phyloP scores from a whole-genome alignment of 148 eudicot species.

The Chenopodium album region DNA sequence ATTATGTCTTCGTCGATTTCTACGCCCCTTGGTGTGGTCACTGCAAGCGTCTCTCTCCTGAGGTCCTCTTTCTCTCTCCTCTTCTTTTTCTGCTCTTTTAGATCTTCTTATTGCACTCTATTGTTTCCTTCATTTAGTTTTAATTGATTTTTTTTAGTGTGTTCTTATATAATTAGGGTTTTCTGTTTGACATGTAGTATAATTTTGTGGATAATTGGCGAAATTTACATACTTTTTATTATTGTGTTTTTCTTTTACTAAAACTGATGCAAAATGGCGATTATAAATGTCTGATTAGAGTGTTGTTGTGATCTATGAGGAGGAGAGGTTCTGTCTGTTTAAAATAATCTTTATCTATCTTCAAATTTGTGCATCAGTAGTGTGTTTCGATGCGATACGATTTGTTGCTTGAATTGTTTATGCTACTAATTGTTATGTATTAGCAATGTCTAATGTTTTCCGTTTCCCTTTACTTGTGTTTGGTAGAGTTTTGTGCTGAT shows the following conservation, averaged over 20 bases:
- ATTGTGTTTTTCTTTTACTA: not conserved
- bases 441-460: not conserved
- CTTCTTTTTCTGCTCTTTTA: conserved; percentile 2
- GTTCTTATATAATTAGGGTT: too few relatives aligned
- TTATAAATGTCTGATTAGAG: not conserved
- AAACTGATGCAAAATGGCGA: not conserved
- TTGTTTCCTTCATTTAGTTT: not conserved
- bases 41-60: conserved; percentile 86
- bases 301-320: not conserved
- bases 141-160: not conserved
- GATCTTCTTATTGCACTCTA: not conserved
- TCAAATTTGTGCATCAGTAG: not conserved
- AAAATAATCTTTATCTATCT: too few relatives aligned
- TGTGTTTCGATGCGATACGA: not conserved
- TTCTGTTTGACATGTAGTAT: not conserved
- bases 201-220: not conserved
- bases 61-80: conserved; percentile 38
- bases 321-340: not conserved
- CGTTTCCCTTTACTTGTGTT: not conserved
- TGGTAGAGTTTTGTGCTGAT: not conserved
- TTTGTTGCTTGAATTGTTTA: not conserved
- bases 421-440: not conserved
- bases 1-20: conserved; percentile 76
- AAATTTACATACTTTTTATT: not conserved
- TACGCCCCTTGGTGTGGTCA: conserved; percentile 97